Evolutionary conservation across 805 yeast genomes (phyloP), one percentile per base, ranked within the genome.

Genomic region (Sporopachydermia lactativora): DNA sequence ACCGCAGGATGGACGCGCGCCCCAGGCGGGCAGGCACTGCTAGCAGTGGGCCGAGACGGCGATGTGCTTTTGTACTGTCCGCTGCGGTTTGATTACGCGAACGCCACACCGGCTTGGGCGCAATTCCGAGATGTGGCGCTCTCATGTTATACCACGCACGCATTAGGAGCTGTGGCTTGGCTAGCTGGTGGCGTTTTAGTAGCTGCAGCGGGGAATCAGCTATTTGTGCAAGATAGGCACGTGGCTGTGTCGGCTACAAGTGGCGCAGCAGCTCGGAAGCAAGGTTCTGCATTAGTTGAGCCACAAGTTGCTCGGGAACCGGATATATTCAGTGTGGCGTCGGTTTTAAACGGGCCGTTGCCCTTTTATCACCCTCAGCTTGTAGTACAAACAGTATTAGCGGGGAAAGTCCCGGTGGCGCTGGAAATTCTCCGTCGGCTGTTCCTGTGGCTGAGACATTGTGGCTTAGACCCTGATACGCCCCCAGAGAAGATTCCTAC

Each of bases 301-400:
- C n/a, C 31, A 8, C n/a, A n/a, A n/a, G n/a, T n/a, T n/a, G n/a
- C n/a, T n/a, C n/a, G n/a, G n/a, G 31, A n/a, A 8, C 65, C 65
- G 51, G 66, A 58, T 52, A 70, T 88, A 2, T 69, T 82, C 44
- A 81, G 79, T 48, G 64, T 88, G 43, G 81, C 80, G 39, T 64
- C 83, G 13, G 77, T 86, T 3, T 60, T 88, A 42, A 88, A 88
- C 59, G 96, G 96, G 19, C 92, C 94, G 0, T 57, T 89, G 13
- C 96, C 96, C 0, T 60, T 85, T 1, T 88, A 83, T 49, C 96
- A 89, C 52, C 97, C 97, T 0, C 95, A 86, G 55, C 70, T 84
- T 41, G 57, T 88, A 38, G 77, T 85, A 37, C 95, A 88, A 55
- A 62, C 77, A 3, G 55, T 88, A 15, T 76, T 80, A 49, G 70